These are phyloP conservation scores for Gremmenia infestans DNA, from an alignment of 2,329 filamentous ascomycete genomes.

Conservation along the genomic window DNA sequence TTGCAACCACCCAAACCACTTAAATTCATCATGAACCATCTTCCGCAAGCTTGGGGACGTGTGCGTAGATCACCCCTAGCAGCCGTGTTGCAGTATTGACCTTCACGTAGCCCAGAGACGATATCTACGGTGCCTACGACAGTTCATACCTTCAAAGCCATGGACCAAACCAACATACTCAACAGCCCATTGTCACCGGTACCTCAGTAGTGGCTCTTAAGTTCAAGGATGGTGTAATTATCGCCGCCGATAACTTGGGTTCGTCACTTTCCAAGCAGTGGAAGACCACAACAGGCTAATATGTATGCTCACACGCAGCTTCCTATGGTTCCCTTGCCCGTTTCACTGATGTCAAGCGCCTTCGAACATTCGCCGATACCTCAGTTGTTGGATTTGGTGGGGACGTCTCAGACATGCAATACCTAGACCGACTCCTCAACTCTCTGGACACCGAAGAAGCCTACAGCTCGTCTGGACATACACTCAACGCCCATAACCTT, in stretches of 20 bases:
- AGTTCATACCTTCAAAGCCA: slow-evolving; percentile 71
- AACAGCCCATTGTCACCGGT: slow-evolving; percentile 89
- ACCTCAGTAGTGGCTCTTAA: slow-evolving; percentile 94
- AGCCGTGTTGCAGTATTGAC: slow-evolving; percentile 32
- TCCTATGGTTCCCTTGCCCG: slow-evolving; percentile 96
- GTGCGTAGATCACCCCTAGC: slow-evolving; percentile 41
- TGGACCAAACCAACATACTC: slow-evolving; percentile 78
- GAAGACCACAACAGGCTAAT: slow-evolving; percentile 13
- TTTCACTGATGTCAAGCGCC: slow-evolving; percentile 94
- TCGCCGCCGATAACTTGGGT: slow-evolving; percentile 96
- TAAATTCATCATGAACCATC: slow-evolving; percentile 57
- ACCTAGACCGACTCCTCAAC: slow-evolving; percentile 85
- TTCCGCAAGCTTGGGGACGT: slow-evolving; percentile 68
- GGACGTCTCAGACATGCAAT: slow-evolving; percentile 99
- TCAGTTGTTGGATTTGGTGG: slow-evolving; percentile 91
- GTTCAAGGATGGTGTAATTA: slow-evolving; percentile 93
- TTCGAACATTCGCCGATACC: slow-evolving; percentile 79
- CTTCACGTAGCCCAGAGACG: slow-evolving; percentile 75
- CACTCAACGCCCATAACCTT: slow-evolving; percentile 85
- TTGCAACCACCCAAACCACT: slow-evolving; percentile 1
- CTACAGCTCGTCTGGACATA: slow-evolving; percentile 53
- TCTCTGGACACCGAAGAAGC: slow-evolving; percentile 85
- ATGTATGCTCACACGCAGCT: slow-evolving; percentile 47
- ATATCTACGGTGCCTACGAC: slow-evolving; percentile 94
- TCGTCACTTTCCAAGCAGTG: slow-evolving; percentile 18